Conservation (phyloP, 768 basidiomycete genomes). For the Antrodiella citrinella region DNA sequence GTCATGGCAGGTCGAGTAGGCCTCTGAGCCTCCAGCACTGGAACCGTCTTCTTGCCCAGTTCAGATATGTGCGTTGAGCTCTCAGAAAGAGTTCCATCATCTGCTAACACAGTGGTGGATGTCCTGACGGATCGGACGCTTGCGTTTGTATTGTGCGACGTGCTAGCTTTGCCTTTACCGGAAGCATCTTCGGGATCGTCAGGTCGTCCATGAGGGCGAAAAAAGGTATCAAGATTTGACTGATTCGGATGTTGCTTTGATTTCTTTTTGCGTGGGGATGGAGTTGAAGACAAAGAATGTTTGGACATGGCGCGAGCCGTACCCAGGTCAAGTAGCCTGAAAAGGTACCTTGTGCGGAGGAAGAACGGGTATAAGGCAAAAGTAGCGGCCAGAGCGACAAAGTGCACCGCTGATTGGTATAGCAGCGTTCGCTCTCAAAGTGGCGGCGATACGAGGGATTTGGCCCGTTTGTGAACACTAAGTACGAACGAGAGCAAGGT, state of each 20-base stretch:
- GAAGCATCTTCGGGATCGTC: neutral
- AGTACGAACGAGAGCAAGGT: neutral
- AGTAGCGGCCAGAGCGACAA: neutral
- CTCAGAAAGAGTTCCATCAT: neutral
- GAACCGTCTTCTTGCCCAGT: constrained; percentile 6
- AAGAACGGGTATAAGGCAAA: neutral
- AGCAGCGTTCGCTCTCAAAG: too few relatives aligned
- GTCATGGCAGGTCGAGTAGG: neutral
- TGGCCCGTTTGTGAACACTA: too few relatives aligned
- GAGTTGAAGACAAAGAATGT: neutral
- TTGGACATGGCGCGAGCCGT: constrained; percentile 16
- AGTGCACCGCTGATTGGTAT: neutral
- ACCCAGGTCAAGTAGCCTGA: too few relatives aligned
- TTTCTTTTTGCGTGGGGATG: constrained; percentile 8
- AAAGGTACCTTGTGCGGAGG: neutral
- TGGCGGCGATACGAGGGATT: too few relatives aligned
- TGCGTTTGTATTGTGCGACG: constrained; percentile 4
- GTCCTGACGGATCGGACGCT: neutral
- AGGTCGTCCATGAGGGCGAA: neutral
- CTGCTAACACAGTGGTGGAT: neutral
- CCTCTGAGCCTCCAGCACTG: constrained; percentile 14
- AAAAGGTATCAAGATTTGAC: constrained; percentile 13
- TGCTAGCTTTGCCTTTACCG: constrained; percentile 7
- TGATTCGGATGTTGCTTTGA: constrained; percentile 8
- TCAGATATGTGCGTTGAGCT: neutral